Evolutionary conservation across 257 asterid species (phyloP).

Genomic region (Solanum verrucosum): DNA sequence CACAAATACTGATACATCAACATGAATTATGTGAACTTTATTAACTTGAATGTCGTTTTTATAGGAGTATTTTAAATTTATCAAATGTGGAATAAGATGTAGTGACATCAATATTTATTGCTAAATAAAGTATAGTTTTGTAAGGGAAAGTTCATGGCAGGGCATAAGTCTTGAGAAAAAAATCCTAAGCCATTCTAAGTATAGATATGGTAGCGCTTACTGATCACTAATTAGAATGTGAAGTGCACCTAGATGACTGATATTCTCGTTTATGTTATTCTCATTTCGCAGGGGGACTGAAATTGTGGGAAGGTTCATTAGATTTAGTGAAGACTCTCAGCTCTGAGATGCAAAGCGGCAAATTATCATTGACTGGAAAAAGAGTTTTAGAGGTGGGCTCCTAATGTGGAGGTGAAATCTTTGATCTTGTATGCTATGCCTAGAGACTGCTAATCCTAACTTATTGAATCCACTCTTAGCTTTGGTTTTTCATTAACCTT

Average conservation of each 20-base stretch:
- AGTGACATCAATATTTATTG: background rate
- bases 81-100: background rate
- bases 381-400: constrained; percentile 88
- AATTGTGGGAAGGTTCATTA: constrained; percentile 92
- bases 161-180: background rate
- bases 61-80: background rate
- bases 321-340: constrained; percentile 61
- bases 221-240: background rate
- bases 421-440: background rate
- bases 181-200: background rate
- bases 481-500: background rate
- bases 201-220: background rate
- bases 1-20: background rate
- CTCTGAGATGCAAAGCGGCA: constrained; percentile 48
- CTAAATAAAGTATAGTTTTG: background rate
- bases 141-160: background rate
- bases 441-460: background rate
- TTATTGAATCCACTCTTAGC: background rate
- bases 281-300: constrained; percentile 65
- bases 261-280: background rate
- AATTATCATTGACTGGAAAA: constrained; percentile 49
- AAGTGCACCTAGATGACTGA: background rate
- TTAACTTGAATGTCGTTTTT: background rate
- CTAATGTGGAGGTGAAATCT: constrained; percentile 39
- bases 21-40: background rate